Base-by-base conservation (phyloP, 257 asterid species). In the Capsicum rhomboideum region DNA sequence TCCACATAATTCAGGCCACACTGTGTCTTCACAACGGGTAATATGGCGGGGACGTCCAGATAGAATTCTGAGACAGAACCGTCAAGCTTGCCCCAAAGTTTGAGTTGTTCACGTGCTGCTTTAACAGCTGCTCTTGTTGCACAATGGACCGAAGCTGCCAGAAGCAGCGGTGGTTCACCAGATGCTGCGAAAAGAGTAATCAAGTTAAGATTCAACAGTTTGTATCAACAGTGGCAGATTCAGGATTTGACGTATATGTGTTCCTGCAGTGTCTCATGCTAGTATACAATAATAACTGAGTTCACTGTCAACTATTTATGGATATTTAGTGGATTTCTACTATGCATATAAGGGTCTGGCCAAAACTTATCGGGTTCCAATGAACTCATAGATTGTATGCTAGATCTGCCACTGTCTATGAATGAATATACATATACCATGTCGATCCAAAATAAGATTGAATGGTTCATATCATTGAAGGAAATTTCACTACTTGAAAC, bases 131-230 rank as follows among this genome's bases (percentile, higher is more conserved):
- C 95, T 82, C 94, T 87, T 0, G 93, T 86, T 12, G 98, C 98
- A 66, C 98, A 94, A 84, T 93, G 92, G 84, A 92, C 93, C 1
- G 98, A 92, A 85, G 86, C 94, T 9, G 98, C 93, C 87, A 94
- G 86, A 80, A 92, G 90, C 83, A 94, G 80, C 5, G 97, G 97
- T 1, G 98, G 97, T 69, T 94, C 98, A 58, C 98, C 97, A 18
- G 92, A 93, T 75, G 97, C 98, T 94, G 89, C 87, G 83, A 14
- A 75, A 12, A 8, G 56, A 6, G 34, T 44, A 6, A 75, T 78
- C 82, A 67, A 8, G 6, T 64, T 61, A 61, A 28, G 69, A 50
- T 61, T 61, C 37, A 61, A 61, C 37, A 4, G 6, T 58, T 58
- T 23, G 18, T 61, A 23, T 29, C 23, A 54, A 54, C 4, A 54